A percentile compares a stretch with the other conserved stretches of the same genome.
Evolutionary conservation across 306 rosid species (phyloP).

Genomic region (Cicer judaicum): DNA sequence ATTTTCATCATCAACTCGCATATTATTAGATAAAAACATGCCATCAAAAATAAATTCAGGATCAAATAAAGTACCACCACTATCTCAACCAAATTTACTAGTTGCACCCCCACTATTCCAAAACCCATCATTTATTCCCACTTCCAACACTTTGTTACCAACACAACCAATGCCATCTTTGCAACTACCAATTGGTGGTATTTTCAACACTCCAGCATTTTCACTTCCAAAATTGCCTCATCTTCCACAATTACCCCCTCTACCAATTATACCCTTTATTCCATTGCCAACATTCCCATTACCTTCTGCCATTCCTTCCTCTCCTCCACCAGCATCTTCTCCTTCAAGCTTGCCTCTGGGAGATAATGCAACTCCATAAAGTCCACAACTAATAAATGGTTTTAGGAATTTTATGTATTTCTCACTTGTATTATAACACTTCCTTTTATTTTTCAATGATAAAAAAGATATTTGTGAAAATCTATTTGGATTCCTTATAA

Average conservation of each 20-base stretch:
- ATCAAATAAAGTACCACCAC: background rate
- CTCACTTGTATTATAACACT: too few relatives aligned
- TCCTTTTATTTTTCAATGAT: too few relatives aligned
- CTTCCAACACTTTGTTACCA: background rate
- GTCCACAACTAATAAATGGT: background rate
- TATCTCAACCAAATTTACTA: slow-evolving; percentile 2
- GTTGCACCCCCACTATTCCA: slow-evolving; percentile 27
- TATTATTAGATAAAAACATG: slow-evolving; percentile 17
- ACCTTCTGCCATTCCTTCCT: slow-evolving; percentile 15
- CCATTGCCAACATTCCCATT: background rate
- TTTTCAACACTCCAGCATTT: slow-evolving; percentile 14
- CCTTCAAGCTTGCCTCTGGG: background rate
- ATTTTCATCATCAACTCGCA: background rate
- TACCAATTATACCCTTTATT: background rate
- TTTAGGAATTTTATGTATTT: background rate
- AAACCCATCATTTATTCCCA: background rate
- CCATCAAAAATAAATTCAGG: background rate
- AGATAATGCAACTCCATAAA: slow-evolving; percentile 34
- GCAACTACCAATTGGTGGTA: slow-evolving; percentile 12
- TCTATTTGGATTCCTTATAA: too few relatives aligned
- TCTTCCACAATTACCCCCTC: slow-evolving; percentile 27
- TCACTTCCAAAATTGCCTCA: slow-evolving; percentile 46
- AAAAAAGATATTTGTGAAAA: too few relatives aligned
- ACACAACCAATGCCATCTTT: slow-evolving; percentile 7
- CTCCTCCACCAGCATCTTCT: slow-evolving; percentile 27